These are phyloP conservation scores for Linderina pennispora DNA, from an alignment of 192 early-diverging fungal species.

Conservation along the genomic window DNA sequence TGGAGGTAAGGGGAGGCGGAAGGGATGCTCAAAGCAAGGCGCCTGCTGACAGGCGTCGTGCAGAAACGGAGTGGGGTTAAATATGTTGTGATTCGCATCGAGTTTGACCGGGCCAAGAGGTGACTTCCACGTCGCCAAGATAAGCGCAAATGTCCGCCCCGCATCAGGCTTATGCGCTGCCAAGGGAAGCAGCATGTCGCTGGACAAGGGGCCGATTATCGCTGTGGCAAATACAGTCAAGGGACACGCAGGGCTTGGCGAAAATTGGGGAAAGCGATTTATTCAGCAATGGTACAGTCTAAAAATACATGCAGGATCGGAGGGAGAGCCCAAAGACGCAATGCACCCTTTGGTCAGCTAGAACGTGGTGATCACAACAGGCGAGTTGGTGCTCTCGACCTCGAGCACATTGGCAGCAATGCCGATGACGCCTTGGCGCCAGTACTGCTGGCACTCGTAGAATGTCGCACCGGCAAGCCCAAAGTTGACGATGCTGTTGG, in stretches of 20 bases:
- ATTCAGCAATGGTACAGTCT: neutral
- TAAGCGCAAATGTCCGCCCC: too few species aligned
- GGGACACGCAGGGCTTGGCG: neutral
- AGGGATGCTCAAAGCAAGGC: neutral
- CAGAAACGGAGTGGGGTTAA: too few species aligned
- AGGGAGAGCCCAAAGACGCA: neutral
- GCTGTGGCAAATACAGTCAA: neutral
- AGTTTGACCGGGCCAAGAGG: too few species aligned
- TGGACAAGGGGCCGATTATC: too few species aligned
- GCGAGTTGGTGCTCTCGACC: constrained; percentile 14
- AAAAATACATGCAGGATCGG: neutral
- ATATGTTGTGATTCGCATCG: too few species aligned
- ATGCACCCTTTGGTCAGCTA: too few species aligned
- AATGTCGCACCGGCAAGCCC: constrained; percentile 2
- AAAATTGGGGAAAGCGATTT: neutral
- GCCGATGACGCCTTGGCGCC: constrained; percentile 15
- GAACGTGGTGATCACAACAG: constrained; percentile 7
- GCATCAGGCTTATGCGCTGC: too few species aligned
- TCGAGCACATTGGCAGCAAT: constrained; percentile 5
- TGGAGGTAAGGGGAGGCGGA: neutral
- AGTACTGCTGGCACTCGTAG: constrained; percentile 2
- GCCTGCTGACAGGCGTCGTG: too few species aligned
- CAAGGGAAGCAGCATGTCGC: too few species aligned
- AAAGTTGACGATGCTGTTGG: constrained; percentile 15
- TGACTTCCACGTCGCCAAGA: too few species aligned